These are phyloP conservation scores for Cephalotrichum gorgonifer DNA, from an alignment of 2,329 filamentous ascomycete species.

Conservation along the genomic window DNA sequence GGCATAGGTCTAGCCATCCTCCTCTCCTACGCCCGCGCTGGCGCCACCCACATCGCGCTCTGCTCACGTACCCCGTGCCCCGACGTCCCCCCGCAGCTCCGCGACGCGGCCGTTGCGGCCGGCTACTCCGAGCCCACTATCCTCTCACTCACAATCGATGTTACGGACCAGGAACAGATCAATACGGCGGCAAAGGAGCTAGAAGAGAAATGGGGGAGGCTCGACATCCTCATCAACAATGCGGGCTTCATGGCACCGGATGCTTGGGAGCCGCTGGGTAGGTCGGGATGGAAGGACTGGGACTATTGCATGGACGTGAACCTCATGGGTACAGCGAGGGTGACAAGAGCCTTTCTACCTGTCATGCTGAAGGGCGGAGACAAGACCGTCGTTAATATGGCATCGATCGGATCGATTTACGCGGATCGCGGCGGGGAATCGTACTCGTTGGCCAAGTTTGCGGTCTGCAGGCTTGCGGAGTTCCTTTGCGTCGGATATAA, in stretches of 20 bases:
- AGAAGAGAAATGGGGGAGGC: conserved; percentile 17
- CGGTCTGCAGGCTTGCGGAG: conserved; percentile 36
- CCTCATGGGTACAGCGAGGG: conserved; percentile 35
- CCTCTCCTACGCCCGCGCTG: conserved; percentile 43
- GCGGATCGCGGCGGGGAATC: conserved; percentile 21
- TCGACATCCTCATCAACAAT: conserved; percentile 33
- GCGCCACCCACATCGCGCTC: conserved; percentile 39
- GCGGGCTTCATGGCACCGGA: conserved; percentile 25
- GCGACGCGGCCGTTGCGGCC: conserved; percentile 19
- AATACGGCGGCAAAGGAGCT: conserved; percentile 15
- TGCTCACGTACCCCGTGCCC: conserved; percentile 35
- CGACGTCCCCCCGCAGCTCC: conserved; percentile 17
- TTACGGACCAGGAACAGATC: conserved; percentile 21
- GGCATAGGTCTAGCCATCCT: conserved; percentile 44
- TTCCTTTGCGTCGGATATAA: conserved; percentile 33
- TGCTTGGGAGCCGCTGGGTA: conserved; percentile 15
- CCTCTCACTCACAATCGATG: conserved; percentile 26
- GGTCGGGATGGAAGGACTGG: conserved; percentile 29
- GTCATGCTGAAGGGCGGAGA: conserved; percentile 22
- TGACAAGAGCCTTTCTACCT: conserved; percentile 35
- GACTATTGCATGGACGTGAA: conserved; percentile 39
- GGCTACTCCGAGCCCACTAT: conserved; percentile 21
- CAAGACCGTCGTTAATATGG: conserved; percentile 35
- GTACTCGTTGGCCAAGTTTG: conserved; percentile 39
- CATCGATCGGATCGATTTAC: conserved; percentile 29